phyloP scores from a whole-genome alignment of 2,329 filamentous ascomycete species.

The Cladosporium cucumerinum region DNA sequence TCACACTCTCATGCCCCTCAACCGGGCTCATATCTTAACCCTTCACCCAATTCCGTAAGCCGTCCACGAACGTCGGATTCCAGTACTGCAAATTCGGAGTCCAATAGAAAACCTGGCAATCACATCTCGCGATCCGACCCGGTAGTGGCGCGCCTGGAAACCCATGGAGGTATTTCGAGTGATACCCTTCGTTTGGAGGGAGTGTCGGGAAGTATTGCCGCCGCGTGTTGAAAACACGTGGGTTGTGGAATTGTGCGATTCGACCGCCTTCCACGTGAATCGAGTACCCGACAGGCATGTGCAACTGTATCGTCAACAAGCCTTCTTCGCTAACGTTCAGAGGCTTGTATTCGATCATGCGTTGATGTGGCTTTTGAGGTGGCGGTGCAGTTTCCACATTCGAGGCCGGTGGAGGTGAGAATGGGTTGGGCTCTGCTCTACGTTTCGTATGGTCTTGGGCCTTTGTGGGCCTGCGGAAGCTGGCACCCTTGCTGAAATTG shows the following conservation, averaged over 20 bases:
- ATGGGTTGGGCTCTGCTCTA: not conserved
- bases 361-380: not conserved
- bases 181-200: not conserved
- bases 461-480: not conserved
- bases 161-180: not conserved
- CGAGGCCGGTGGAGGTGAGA: not conserved
- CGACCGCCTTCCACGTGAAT: not conserved
- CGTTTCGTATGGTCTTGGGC: not conserved
- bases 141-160: not conserved
- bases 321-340: not conserved
- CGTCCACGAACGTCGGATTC: not conserved
- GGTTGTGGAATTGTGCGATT: not conserved
- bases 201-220: not conserved
- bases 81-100: not conserved
- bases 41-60: not conserved
- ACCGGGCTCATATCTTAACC: not conserved
- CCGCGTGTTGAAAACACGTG: not conserved
- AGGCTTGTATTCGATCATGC: not conserved
- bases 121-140: not conserved
- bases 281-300: not conserved
- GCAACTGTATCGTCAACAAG: not conserved
- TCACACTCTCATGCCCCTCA: not conserved
- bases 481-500: not conserved
- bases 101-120: not conserved
- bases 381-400: not conserved